Percentiles rank a stretch among this genome's conserved stretches.
Conservation (phyloP, 306 rosid species). For the Prunus salicina region DNA sequence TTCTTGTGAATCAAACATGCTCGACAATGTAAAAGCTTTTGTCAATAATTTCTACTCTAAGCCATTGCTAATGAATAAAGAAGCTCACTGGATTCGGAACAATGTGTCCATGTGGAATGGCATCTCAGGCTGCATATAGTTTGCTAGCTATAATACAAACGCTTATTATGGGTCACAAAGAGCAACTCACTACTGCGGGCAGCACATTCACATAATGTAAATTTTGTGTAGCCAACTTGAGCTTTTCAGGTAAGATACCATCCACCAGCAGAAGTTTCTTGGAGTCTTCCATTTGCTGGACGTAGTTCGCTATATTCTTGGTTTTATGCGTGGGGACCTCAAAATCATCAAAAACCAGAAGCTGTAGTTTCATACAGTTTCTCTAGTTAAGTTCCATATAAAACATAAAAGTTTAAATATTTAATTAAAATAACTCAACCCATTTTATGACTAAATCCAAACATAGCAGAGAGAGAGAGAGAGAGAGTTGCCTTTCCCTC, state of each 20-base stretch:
- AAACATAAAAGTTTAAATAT: background rate
- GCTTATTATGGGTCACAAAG: conserved; percentile 17
- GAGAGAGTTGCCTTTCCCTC: conserved; percentile 87
- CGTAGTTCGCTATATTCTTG: conserved; percentile 60
- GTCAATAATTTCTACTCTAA: background rate
- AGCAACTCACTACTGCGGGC: conserved; percentile 76
- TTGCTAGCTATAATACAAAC: background rate
- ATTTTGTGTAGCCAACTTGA: conserved; percentile 91
- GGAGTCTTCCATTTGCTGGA: conserved; percentile 57
- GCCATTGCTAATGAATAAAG: background rate
- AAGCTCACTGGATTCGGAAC: background rate
- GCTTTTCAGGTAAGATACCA: conserved; percentile 61
- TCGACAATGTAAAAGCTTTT: background rate
- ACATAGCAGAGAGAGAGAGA: background rate
- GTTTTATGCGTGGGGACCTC: conserved; percentile 88
- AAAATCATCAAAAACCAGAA: conserved; percentile 79
- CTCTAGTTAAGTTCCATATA: conserved; percentile 17
- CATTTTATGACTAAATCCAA: background rate
- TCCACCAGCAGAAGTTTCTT: conserved; percentile 81
- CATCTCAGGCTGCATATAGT: conserved; percentile 9
- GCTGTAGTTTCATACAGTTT: conserved; percentile 44
- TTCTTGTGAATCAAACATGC: background rate
- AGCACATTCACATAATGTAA: conserved; percentile 78
- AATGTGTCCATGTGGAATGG: background rate
- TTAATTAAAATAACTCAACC: background rate